Percentiles rank a stretch among this genome's conserved stretches.
Evolutionary conservation across 805 yeast genomes (phyloP).

Genomic region (Cyberlindnera japonica): DNA sequence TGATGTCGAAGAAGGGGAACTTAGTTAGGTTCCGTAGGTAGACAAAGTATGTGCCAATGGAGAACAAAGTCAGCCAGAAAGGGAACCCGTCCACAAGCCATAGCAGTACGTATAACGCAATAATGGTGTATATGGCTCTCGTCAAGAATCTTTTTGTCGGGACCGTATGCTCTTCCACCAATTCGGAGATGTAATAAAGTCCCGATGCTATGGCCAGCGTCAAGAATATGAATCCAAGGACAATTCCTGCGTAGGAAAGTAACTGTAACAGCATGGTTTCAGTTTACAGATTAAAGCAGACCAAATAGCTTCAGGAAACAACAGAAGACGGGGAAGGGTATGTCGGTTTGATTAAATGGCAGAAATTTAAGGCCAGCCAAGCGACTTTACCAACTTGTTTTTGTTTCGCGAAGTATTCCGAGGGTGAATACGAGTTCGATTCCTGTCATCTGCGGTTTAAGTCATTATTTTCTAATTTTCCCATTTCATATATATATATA

Average conservation of each 20-base stretch:
- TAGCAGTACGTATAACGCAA: conserved; percentile 51
- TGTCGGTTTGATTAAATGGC: no score
- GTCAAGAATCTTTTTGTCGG: conserved; percentile 70
- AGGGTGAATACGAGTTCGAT: no score
- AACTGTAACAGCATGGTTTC: conserved; percentile 52
- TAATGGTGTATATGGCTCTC: conserved; percentile 60
- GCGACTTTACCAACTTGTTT: no score
- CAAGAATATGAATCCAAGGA: conserved; percentile 56
- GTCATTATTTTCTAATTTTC: no score
- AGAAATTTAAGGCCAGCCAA: no score
- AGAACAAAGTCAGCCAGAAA: conserved; percentile 56
- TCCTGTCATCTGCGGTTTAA: no score
- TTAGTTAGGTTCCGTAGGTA: conserved; percentile 73
- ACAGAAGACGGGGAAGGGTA: no score
- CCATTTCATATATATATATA: no score
- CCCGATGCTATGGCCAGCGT: conserved; percentile 84
- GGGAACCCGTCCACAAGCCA: conserved; percentile 80
- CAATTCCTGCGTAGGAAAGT: conserved; percentile 56
- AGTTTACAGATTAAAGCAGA: no score
- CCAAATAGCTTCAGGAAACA: no score
- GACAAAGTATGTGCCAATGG: conserved; percentile 65
- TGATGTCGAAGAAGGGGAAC: conserved; percentile 80
- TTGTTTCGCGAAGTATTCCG: no score
- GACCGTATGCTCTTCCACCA: conserved; percentile 90
- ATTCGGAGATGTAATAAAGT: conserved; percentile 82